A percentile compares a stretch with the other conserved stretches of the same genome.
Evolutionary conservation across 371 early-diverging fungal species (phyloP).

Genomic region (Mortierella sp.): DNA sequence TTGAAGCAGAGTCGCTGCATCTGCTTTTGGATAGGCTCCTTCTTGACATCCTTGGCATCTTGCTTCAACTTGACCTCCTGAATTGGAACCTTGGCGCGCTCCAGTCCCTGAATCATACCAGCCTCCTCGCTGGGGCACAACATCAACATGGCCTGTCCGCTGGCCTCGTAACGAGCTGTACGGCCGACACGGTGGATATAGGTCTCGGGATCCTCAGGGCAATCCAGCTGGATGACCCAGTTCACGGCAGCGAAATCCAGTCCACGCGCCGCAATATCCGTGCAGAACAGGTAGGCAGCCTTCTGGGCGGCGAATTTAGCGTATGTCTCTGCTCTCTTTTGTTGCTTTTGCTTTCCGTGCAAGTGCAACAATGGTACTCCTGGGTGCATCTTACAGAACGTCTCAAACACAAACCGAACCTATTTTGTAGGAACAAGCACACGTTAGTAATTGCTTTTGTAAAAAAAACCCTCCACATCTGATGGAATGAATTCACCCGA

Average conservation of each 20-base stretch:
- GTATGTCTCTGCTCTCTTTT: slow-evolving; percentile 92
- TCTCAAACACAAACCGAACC: slow-evolving; percentile 93
- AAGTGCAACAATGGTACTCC: slow-evolving; percentile 92
- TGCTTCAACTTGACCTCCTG: slow-evolving; percentile 80
- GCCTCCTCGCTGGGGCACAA: slow-evolving; percentile 90
- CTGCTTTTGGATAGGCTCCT: slow-evolving; percentile 81
- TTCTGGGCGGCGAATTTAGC: slow-evolving; percentile 84
- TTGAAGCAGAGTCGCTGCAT: slow-evolving; percentile 93
- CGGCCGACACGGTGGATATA: slow-evolving; percentile 99
- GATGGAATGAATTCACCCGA: not conserved
- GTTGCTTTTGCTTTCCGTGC: slow-evolving; percentile 97
- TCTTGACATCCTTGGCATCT: slow-evolving; percentile 70
- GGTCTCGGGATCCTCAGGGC: slow-evolving; percentile 96
- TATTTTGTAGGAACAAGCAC: slow-evolving; percentile 14
- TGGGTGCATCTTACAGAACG: slow-evolving; percentile 94
- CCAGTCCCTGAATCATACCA: slow-evolving; percentile 81
- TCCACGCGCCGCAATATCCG: slow-evolving; percentile 98
- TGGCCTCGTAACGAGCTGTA: slow-evolving; percentile 94
- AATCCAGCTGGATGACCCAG: slow-evolving; percentile 98
- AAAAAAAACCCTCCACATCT: not conserved
- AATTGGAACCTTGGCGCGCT: slow-evolving; percentile 85
- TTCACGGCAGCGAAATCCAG: slow-evolving; percentile 99
- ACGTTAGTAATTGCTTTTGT: not conserved
- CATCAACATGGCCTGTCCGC: slow-evolving; percentile 90
- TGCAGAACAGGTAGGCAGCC: slow-evolving; percentile 88